Percentiles rank a stretch among this genome's conserved stretches.
Conservation (phyloP, 2,329 filamentous ascomycete species). For the Achaetomium macrosporum region DNA sequence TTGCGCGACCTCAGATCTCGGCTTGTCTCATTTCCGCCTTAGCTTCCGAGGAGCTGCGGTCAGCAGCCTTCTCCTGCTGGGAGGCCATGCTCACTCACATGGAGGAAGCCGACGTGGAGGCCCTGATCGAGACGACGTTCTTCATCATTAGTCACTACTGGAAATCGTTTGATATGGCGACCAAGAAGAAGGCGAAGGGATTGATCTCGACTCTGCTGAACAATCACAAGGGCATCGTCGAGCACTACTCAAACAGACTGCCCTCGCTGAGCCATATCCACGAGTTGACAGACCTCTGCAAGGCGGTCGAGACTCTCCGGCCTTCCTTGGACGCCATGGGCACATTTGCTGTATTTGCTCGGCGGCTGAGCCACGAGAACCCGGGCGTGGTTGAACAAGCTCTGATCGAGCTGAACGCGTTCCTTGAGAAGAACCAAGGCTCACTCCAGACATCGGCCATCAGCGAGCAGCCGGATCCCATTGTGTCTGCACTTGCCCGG, state of each 20-base stretch:
- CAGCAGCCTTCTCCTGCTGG: constrained; percentile 81
- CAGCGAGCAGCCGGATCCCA: constrained; percentile 75
- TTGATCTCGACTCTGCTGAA: constrained; percentile 61
- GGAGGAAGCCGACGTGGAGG: constrained; percentile 70
- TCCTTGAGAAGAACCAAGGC: constrained; percentile 66
- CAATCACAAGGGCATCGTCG: constrained; percentile 55
- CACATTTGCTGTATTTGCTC: constrained; percentile 63
- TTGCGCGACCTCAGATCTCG: constrained; percentile 86
- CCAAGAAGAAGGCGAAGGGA: constrained; percentile 53
- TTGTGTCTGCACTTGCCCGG: constrained; percentile 65
- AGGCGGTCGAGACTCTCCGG: constrained; percentile 59
- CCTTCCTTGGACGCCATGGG: constrained; percentile 59
- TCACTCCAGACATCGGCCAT: constrained; percentile 74
- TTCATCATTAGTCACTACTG: constrained; percentile 82
- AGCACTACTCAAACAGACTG: constrained; percentile 64
- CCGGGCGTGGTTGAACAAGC: constrained; percentile 78
- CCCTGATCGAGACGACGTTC: constrained; percentile 81
- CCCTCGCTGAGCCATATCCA: constrained; percentile 71
- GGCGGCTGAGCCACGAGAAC: constrained; percentile 76
- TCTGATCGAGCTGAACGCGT: constrained; percentile 68
- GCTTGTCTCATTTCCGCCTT: constrained; percentile 87
- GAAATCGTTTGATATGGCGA: constrained; percentile 56
- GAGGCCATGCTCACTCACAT: constrained; percentile 68
- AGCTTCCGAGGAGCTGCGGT: constrained; percentile 65
- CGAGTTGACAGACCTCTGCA: constrained; percentile 62